Conservation (phyloP, 2,329 filamentous ascomycete genomes). For the Corynespora cassiicola region DNA sequence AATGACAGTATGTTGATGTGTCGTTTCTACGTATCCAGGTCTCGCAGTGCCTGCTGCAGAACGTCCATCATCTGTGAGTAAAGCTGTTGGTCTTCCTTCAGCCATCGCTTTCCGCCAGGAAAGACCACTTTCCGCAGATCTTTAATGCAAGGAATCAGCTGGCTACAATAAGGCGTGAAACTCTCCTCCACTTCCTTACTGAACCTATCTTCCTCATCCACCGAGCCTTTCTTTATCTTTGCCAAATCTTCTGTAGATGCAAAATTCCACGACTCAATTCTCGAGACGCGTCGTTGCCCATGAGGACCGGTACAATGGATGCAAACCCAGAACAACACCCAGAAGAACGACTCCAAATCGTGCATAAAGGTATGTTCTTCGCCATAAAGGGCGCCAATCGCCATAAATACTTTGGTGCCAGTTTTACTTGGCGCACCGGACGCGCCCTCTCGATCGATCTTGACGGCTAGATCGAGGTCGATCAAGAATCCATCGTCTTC, state of each 20-base stretch:
- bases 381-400: conserved; percentile 48
- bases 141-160: conserved; percentile 17
- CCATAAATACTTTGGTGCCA: conserved; percentile 56
- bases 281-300: conserved; percentile 34
- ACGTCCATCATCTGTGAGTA: no score
- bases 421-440: conserved; percentile 52
- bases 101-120: conserved; percentile 13
- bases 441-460: conserved; percentile 31
- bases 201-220: conserved; percentile 25
- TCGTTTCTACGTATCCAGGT: no score
- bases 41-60: no score
- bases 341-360: conserved; percentile 58
- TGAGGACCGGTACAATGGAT: conserved; percentile 47
- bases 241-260: conserved; percentile 29
- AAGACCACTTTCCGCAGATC: conserved; percentile 17
- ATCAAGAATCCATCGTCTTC: conserved; percentile 53
- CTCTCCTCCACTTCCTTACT: conserved; percentile 14
- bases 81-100: conserved; percentile 16
- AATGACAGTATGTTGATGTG: no score
- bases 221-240: conserved; percentile 25
- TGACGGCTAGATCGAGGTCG: conserved; percentile 48
- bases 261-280: conserved; percentile 47
- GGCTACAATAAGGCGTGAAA: conserved; percentile 11
- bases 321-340: conserved; percentile 55
- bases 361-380: conserved; percentile 55